Evolutionary conservation across 1,284 basidiomycete species (phyloP).

Genomic region (Apiotrichum montevideense): DNA sequence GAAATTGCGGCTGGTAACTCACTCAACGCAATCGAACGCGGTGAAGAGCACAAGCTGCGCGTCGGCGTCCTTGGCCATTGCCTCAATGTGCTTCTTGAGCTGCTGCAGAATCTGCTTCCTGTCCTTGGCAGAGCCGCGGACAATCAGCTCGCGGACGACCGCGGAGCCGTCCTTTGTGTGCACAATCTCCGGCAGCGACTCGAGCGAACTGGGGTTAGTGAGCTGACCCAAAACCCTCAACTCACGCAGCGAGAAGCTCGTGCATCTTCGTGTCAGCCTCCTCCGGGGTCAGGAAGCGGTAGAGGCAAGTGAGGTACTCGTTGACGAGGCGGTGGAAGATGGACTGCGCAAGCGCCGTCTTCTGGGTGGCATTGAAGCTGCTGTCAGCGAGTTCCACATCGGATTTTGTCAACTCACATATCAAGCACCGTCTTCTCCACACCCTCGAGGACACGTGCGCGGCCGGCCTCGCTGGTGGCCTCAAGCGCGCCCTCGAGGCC

Average conservation of each 20-base stretch:
- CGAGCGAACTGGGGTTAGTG: conserved; percentile 53
- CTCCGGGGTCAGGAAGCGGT: conserved; percentile 39
- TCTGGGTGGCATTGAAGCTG: conserved; percentile 83
- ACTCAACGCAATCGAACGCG: conserved; percentile 80
- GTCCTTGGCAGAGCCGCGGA: conserved; percentile 74
- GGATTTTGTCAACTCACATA: conserved; percentile 55
- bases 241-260: conserved; percentile 37
- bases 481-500: conserved; percentile 64
- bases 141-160: conserved; percentile 74
- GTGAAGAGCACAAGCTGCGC: conserved; percentile 83
- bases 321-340: conserved; percentile 67
- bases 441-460: conserved; percentile 60
- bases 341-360: conserved; percentile 73
- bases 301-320: conserved; percentile 46
- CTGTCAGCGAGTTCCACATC: background rate
- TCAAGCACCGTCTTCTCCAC: conserved; percentile 66
- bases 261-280: conserved; percentile 45
- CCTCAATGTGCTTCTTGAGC: conserved; percentile 75
- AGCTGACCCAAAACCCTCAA: conserved; percentile 24
- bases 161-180: conserved; percentile 85
- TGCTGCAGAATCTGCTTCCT: conserved; percentile 80
- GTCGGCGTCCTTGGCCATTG: conserved; percentile 77
- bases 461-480: conserved; percentile 57
- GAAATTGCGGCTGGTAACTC: conserved; percentile 25
- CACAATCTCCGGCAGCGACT: conserved; percentile 78